Percentiles rank a stretch among this genome's conserved stretches.
phyloP scores from a whole-genome alignment of 1,284 basidiomycete genomes.

The Phenoliferia sp. region DNA sequence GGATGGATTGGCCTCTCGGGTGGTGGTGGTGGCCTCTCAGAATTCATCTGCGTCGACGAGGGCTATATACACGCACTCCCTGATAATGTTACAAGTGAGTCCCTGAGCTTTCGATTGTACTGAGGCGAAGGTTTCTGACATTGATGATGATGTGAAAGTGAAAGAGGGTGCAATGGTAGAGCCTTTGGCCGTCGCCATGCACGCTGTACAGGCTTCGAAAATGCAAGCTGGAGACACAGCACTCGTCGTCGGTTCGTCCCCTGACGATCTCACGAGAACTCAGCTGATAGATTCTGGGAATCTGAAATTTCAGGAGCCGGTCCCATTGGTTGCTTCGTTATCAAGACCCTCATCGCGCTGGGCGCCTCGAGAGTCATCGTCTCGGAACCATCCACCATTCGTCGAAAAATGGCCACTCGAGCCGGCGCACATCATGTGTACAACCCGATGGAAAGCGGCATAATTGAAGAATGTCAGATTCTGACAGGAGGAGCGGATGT shows the following conservation, averaged over 20 bases:
- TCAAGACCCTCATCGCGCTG: conserved; percentile 35
- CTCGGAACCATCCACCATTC: conserved; percentile 39
- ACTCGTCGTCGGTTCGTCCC: conserved; percentile 34
- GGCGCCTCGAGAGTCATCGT: conserved; percentile 32
- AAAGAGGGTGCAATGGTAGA: conserved; percentile 41
- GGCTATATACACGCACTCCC: conserved; percentile 39
- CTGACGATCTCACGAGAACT: background rate
- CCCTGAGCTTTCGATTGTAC: background rate
- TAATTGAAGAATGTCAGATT: conserved; percentile 28
- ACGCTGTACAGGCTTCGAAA: conserved; percentile 39
- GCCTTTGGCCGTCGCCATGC: conserved; percentile 43
- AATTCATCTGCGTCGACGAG: conserved; percentile 39
- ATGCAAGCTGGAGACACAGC: conserved; percentile 38
- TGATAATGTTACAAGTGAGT: conserved; percentile 32
- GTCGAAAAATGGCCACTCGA: conserved; percentile 36
- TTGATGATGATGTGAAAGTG: background rate
- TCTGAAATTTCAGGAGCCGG: conserved; percentile 34
- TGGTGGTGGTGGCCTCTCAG: conserved; percentile 33
- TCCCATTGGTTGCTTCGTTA: conserved; percentile 40
- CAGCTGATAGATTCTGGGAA: background rate
- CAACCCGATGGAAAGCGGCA: conserved; percentile 33
- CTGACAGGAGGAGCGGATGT: conserved; percentile 33
- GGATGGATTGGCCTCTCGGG: conserved; percentile 37
- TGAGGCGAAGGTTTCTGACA: background rate
- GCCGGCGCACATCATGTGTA: conserved; percentile 39